Base-by-base conservation (phyloP, 305 asterid genomes). In the Fraxinus greggii region DNA sequence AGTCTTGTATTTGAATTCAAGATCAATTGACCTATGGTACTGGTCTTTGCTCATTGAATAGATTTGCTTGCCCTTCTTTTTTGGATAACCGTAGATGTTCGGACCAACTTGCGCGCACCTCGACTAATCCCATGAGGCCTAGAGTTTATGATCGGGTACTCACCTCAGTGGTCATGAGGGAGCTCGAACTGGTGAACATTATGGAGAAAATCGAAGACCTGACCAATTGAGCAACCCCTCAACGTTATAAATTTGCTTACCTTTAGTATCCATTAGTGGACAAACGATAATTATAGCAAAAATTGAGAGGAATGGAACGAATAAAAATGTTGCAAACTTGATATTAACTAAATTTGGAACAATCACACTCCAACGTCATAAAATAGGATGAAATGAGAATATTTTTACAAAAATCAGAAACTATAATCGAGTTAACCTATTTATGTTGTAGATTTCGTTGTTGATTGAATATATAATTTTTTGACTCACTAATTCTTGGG, bases 1-100 rank as follows among this genome's bases (percentile, higher is more conserved):
- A 40, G 19, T 28, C n/a, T 69, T 75, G 76, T 67, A 81, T 79
- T 79, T 69, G 78, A 72, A 59, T 45, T 51, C 73, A 19, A 77
- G 83, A 28, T 26, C 9, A 23, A 63, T 63, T 10, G 35, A 65
- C 36, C 0, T 65, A 4, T 26, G 33, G 72, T 26, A 63, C 32
- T 24, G 9, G n/a, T 10, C n/a, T 65, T 24, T 65, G 73, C 70
- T 23, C 69, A 21, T 7, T 59, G 29, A 59, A 59, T 21, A 59
- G 4, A 21, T 59, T 21, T 59, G 69, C 29, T 61, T 23, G 9
- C 70, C 17, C n/a, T n/a, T n/a, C n/a, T n/a, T n/a, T n/a, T n/a
- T n/a, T n/a, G n/a, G n/a, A n/a, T n/a, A n/a, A n/a, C n/a, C n/a
- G n/a, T n/a, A n/a, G n/a, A n/a, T n/a, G n/a, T n/a, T n/a, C n/a